Percentiles rank a stretch among this genome's conserved stretches.
Evolutionary conservation across 192 early-diverging fungal genomes (phyloP).

Genomic region (Chytriomyces confervae): DNA sequence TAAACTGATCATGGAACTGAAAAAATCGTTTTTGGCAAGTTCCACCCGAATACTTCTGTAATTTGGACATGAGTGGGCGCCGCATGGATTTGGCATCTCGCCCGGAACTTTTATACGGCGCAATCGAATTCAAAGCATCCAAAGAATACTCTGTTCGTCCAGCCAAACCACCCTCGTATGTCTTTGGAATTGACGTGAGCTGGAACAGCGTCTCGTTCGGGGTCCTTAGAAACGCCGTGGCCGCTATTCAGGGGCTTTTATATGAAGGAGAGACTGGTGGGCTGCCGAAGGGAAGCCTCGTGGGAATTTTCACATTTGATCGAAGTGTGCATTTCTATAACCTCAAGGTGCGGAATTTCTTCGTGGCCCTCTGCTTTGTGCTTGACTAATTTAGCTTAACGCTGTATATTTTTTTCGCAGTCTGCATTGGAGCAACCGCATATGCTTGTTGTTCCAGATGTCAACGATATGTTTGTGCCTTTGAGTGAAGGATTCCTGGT

Average conservation of each 20-base stretch:
- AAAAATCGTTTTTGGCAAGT: conserved; percentile 47
- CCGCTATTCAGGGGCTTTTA: conserved; percentile 71
- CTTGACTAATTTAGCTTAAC: not conserved
- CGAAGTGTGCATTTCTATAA: conserved; percentile 94
- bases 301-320: conserved; percentile 93
- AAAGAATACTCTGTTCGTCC: conserved; percentile 75
- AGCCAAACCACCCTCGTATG: conserved; percentile 73
- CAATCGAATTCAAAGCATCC: conserved; percentile 88
- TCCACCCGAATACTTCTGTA: conserved; percentile 88
- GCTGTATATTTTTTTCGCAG: conserved; percentile 42
- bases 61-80: conserved; percentile 90
- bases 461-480: conserved; percentile 93
- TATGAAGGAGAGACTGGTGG: conserved; percentile 56
- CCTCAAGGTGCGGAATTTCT: conserved; percentile 62
- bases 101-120: conserved; percentile 89
- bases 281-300: conserved; percentile 52
- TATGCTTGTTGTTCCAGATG: conserved; percentile 94
- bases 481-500: conserved; percentile 90
- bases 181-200: conserved; percentile 97
- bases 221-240: conserved; percentile 71
- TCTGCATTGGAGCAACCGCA: conserved; percentile 82
- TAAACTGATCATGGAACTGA: not conserved
- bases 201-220: conserved; percentile 86
- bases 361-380: not conserved
- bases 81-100: conserved; percentile 82